These are phyloP conservation scores for Carex sylvatica DNA, from an alignment of 202 grass and related monocot genomes.

Conservation along the genomic window DNA sequence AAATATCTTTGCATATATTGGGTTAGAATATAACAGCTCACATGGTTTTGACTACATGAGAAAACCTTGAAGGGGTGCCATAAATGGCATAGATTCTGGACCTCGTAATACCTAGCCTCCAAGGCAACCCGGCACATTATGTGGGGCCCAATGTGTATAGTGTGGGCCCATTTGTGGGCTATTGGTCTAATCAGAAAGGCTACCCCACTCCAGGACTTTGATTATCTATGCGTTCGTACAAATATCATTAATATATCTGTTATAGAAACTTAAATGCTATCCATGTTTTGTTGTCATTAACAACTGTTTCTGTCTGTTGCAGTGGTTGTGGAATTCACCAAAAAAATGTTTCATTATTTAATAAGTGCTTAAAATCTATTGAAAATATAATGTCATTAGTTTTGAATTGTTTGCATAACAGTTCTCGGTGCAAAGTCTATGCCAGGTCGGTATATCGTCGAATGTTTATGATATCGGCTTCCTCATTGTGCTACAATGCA, in stretches of 20 bases:
- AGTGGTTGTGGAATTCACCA: not conserved
- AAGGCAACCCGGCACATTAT: not conserved
- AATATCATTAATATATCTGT: constrained; percentile 11
- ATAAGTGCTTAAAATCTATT: not conserved
- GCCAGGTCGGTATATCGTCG: not conserved
- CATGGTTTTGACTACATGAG: constrained; percentile 20
- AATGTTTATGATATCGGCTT: not conserved
- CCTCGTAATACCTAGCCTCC: not conserved
- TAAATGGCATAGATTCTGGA: constrained; percentile 14
- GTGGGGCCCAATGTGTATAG: not conserved
- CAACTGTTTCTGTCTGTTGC: not conserved
- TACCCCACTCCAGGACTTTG: not conserved
- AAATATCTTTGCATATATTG: not conserved
- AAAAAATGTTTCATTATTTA: not conserved
- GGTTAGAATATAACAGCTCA: not conserved
- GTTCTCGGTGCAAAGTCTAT: not conserved
- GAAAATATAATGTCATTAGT: not conserved
- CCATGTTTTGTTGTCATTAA: not conserved
- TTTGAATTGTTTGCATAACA: not conserved
- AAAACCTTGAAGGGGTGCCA: not conserved
- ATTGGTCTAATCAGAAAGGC: constrained; percentile 5
- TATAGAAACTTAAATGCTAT: constrained; percentile 6
- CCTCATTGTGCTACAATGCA: not conserved
- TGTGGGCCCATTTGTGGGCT: constrained; percentile 1
- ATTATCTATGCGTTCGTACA: not conserved